Percentiles rank a stretch among this genome's conserved stretches.
Conservation (phyloP, 768 basidiomycete genomes). For the Hortiboletus campestris region DNA sequence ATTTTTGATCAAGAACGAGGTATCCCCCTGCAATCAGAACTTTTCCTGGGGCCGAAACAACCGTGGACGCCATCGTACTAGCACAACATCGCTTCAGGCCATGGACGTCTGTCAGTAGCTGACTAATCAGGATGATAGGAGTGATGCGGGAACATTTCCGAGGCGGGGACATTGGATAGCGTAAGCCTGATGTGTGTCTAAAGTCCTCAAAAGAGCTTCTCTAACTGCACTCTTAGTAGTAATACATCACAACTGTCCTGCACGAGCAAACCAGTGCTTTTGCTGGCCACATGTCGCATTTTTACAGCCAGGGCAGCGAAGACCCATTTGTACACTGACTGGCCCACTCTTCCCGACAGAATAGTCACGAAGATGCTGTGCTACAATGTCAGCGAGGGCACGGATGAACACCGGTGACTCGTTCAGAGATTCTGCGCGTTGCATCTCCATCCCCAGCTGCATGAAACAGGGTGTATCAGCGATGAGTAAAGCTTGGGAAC, state of each 20-base stretch:
- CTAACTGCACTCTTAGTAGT: constrained; percentile 3
- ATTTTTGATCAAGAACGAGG: constrained; percentile 87
- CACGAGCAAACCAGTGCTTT: constrained; percentile 86
- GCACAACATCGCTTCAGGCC: not conserved
- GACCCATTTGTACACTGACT: constrained; percentile 72
- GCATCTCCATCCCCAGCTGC: constrained; percentile 87
- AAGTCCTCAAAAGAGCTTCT: too few species aligned
- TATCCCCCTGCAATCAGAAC: constrained; percentile 95
- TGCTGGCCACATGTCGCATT: constrained; percentile 84
- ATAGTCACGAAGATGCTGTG: constrained; percentile 71
- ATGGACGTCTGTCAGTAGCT: constrained; percentile 7
- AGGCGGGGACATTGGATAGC: too few species aligned
- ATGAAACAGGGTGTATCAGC: constrained; percentile 9
- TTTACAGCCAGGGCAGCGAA: constrained; percentile 93
- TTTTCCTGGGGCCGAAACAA: constrained; percentile 92
- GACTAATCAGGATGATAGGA: constrained; percentile 23
- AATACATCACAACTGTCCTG: constrained; percentile 49
- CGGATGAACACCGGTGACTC: constrained; percentile 95
- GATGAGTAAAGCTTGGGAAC: not conserved
- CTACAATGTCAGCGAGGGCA: constrained; percentile 88
- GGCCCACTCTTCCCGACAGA: constrained; percentile 53
- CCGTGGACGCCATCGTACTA: constrained; percentile 49
- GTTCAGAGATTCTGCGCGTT: constrained; percentile 89
- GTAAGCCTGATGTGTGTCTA: too few species aligned
- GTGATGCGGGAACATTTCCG: too few species aligned